phyloP scores from a whole-genome alignment of 2,329 filamentous ascomycete genomes.

The Colletotrichum sansevieriae region DNA sequence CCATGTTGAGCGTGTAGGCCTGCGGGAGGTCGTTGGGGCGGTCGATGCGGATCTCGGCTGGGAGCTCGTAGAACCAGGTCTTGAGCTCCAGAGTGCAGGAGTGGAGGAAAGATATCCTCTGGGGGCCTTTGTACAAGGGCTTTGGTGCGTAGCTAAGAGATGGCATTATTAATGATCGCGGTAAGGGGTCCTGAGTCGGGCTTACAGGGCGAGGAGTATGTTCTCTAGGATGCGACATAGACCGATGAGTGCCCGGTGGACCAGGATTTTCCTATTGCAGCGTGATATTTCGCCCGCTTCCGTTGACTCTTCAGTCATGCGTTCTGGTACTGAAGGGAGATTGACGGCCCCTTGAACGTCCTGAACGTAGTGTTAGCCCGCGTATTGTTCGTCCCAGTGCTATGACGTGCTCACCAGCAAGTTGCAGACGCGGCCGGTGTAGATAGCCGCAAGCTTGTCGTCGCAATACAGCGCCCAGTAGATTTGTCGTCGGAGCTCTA shows the following conservation, averaged over 20 bases:
- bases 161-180: not conserved
- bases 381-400: not conserved
- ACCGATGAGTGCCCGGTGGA: slow-evolving; percentile 47
- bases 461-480: slow-evolving; percentile 54
- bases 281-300: slow-evolving; percentile 8
- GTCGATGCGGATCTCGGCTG: slow-evolving; percentile 48
- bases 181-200: not conserved
- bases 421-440: slow-evolving; percentile 52
- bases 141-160: slow-evolving; percentile 49
- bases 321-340: slow-evolving; percentile 42
- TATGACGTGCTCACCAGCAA: slow-evolving; percentile 48
- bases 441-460: slow-evolving; percentile 52
- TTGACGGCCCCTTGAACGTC: slow-evolving; percentile 50
- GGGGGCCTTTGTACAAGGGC: slow-evolving; percentile 40
- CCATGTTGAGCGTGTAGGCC: slow-evolving; percentile 51
- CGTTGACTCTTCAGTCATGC: not conserved
- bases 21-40: slow-evolving; percentile 45
- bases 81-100: slow-evolving; percentile 50
- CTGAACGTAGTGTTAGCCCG: slow-evolving; percentile 29
- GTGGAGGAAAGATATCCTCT: slow-evolving; percentile 48
- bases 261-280: slow-evolving; percentile 21
- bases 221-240: slow-evolving; percentile 49
- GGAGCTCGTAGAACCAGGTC: slow-evolving; percentile 52
- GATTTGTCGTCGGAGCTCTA: slow-evolving; percentile 50
- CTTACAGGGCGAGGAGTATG: slow-evolving; percentile 49